Percentiles rank a stretch among this genome's conserved stretches.
Evolutionary conservation across 257 asterid species (phyloP).

Genomic region (Plectranthus barbatus): DNA sequence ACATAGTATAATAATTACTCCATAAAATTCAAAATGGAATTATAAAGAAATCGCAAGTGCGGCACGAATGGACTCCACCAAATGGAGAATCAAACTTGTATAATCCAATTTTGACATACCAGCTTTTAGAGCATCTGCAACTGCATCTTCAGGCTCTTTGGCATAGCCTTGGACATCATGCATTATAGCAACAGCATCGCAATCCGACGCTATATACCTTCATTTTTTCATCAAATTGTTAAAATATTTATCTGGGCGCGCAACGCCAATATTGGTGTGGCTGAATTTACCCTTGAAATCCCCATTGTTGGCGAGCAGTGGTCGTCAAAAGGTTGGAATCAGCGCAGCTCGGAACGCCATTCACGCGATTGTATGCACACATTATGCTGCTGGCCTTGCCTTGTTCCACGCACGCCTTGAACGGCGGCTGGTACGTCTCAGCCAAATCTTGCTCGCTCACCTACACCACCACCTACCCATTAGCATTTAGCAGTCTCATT

Average conservation of each 20-base stretch:
- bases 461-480: constrained; percentile 8
- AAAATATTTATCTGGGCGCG: too few species aligned
- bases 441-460: constrained; percentile 62
- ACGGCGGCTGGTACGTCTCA: constrained; percentile 71
- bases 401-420: constrained; percentile 47
- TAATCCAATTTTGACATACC: constrained; percentile 17
- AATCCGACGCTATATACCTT: constrained; percentile 66
- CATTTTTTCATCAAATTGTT: not conserved
- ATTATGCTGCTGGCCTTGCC: constrained; percentile 59
- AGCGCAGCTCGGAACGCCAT: constrained; percentile 69
- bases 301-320: constrained; percentile 60
- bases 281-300: constrained; percentile 46
- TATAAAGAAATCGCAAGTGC: too few species aligned
- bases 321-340: constrained; percentile 37
- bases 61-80: too few species aligned
- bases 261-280: not conserved
- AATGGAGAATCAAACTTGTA: too few species aligned
- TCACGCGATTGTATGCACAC: constrained; percentile 67
- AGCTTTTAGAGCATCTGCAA: constrained; percentile 60
- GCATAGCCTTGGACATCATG: constrained; percentile 47
- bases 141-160: constrained; percentile 70
- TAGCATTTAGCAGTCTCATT: too few species aligned
- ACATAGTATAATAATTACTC: too few species aligned
- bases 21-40: too few species aligned
- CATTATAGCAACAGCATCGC: constrained; percentile 54